Evolutionary conservation across 2,329 filamentous ascomycete genomes (phyloP).

Genomic region (Aspergillus bombycis): DNA sequence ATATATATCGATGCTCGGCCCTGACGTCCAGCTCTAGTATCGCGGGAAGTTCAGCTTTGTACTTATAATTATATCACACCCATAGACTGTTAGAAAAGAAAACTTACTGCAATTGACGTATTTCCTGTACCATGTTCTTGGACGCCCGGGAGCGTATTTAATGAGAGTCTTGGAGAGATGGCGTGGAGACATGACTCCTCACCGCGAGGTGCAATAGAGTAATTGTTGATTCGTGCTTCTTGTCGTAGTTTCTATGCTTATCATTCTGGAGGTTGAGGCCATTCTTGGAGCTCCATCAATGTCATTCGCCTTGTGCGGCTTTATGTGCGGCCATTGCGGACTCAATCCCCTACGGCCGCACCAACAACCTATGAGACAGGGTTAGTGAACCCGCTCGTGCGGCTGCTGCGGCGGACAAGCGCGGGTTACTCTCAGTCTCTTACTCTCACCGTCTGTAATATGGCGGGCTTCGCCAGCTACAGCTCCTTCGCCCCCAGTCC

Average conservation of each 20-base stretch:
- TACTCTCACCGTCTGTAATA: neutral
- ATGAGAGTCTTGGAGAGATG: neutral
- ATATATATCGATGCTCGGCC: slow-evolving; percentile 30
- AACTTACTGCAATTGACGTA: neutral
- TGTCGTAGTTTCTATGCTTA: neutral
- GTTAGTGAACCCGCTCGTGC: slow-evolving; percentile 4
- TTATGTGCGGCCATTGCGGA: slow-evolving; percentile 16
- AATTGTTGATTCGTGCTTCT: neutral
- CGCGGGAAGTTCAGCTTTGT: neutral
- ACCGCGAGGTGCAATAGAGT: neutral
- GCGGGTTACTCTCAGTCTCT: neutral
- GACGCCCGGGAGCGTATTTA: neutral
- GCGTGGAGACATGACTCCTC: neutral
- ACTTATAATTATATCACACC: neutral
- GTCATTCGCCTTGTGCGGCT: slow-evolving; percentile 16
- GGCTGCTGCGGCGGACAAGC: slow-evolving; percentile 22
- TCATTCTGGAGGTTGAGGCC: slow-evolving; percentile 7
- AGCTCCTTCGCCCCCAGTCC: neutral
- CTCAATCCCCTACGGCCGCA: slow-evolving; percentile 11
- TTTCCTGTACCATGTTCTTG: neutral
- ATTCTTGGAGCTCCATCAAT: slow-evolving; percentile 2
- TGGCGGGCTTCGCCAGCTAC: neutral
- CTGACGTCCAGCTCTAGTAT: slow-evolving; percentile 21
- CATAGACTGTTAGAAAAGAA: neutral
- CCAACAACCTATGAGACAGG: slow-evolving; percentile 2